Conservation (phyloP, 2,329 filamentous ascomycete species). For the Botryotinia calthae region DNA sequence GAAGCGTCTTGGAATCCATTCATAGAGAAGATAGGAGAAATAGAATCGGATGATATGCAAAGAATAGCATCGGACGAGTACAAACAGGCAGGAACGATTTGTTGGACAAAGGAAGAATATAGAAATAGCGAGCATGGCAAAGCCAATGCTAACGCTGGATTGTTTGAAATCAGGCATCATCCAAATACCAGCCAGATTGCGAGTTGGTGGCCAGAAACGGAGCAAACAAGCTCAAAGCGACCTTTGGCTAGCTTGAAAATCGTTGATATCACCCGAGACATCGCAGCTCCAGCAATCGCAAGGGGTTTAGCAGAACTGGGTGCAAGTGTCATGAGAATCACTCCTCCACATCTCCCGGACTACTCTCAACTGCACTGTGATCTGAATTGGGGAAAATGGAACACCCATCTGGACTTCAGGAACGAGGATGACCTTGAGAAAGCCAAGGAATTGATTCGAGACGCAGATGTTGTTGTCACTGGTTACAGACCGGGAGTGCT, state of each 20-base stretch:
- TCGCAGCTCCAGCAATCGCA: conserved; percentile 46
- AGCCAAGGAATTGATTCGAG: conserved; percentile 44
- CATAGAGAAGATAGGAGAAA: background rate
- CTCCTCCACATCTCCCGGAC: conserved; percentile 42
- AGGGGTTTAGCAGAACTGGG: conserved; percentile 46
- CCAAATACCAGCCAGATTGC: conserved; percentile 20
- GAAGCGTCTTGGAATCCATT: background rate
- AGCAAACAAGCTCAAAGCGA: conserved; percentile 2
- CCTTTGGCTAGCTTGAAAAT: conserved; percentile 38
- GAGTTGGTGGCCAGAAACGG: conserved; percentile 23
- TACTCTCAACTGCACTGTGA: conserved; percentile 39
- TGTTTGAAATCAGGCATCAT: conserved; percentile 42
- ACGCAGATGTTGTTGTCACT: conserved; percentile 54
- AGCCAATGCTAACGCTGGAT: conserved; percentile 43
- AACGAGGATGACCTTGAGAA: conserved; percentile 42
- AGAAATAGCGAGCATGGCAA: conserved; percentile 43
- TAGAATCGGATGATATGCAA: background rate
- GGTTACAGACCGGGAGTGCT: conserved; percentile 50
- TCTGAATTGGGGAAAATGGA: conserved; percentile 49
- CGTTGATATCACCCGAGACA: conserved; percentile 44
- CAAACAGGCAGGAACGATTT: background rate
- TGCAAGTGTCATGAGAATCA: conserved; percentile 48
- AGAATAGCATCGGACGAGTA: background rate
- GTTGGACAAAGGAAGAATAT: conserved; percentile 25
- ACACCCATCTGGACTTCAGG: conserved; percentile 48